Percentiles rank a stretch among this genome's conserved stretches.
Evolutionary conservation across 768 basidiomycete species (phyloP).

Genomic region (Dacryopinax spathularia): DNA sequence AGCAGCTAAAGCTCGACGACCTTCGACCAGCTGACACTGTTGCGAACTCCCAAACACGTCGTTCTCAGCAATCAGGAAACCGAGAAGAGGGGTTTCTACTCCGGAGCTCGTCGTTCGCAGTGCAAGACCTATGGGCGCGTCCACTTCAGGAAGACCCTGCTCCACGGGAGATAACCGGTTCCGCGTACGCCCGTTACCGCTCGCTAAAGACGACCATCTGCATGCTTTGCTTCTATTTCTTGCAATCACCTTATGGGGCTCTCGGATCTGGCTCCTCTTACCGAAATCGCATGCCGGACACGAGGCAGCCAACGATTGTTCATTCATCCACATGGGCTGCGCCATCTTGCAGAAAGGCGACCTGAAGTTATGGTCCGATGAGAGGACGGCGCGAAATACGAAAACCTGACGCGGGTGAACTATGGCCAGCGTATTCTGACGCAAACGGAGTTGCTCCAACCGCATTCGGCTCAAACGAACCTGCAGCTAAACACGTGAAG

Average conservation of each 20-base stretch:
- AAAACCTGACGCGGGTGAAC: neutral
- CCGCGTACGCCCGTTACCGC: neutral
- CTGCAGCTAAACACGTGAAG: neutral
- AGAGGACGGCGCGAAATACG: neutral
- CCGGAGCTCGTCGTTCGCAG: neutral
- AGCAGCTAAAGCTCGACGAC: neutral
- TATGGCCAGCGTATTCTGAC: neutral
- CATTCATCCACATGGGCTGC: neutral
- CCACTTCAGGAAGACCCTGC: neutral
- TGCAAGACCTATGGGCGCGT: neutral
- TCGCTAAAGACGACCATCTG: neutral
- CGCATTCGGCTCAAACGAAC: neutral
- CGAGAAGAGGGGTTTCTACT: neutral
- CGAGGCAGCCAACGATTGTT: constrained; percentile 1
- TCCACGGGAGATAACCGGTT: neutral
- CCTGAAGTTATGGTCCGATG: neutral
- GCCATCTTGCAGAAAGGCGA: neutral
- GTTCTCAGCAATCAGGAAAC: neutral
- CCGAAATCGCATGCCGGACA: neutral
- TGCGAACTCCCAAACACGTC: neutral
- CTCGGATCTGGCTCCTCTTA: neutral
- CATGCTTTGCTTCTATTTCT: neutral
- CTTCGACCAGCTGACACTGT: neutral
- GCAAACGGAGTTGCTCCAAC: neutral
- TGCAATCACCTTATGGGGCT: neutral